These are phyloP conservation scores for Mucor ambiguus DNA, from an alignment of 371 early-diverging fungal species.

Conservation along the genomic window DNA sequence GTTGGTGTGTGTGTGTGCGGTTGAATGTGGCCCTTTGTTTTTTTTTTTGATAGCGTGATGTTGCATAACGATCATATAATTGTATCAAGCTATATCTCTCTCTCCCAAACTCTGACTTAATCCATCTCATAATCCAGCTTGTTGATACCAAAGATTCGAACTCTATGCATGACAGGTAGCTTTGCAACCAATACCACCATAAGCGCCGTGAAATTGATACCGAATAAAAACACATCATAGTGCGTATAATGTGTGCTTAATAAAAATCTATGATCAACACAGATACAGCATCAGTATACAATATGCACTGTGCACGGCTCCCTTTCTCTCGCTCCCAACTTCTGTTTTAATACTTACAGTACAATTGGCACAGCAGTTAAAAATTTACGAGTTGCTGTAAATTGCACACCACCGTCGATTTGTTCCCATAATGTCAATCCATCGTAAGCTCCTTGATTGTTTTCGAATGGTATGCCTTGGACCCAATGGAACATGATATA, in stretches of 20 bases:
- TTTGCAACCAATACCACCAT: slow-evolving; percentile 89
- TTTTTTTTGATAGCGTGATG: background rate
- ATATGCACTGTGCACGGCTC: background rate
- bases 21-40: background rate
- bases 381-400: slow-evolving; percentile 95
- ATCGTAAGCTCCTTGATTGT: slow-evolving; percentile 91
- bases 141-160: slow-evolving; percentile 90
- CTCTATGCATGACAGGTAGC: slow-evolving; percentile 91
- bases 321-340: background rate
- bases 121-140: slow-evolving; percentile 48
- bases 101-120: slow-evolving; percentile 2
- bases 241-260: slow-evolving; percentile 93
- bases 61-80: background rate
- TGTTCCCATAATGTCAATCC: slow-evolving; percentile 97
- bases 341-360: slow-evolving; percentile 65
- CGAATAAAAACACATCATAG: slow-evolving; percentile 86
- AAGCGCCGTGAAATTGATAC: slow-evolving; percentile 81
- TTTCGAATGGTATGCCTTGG: slow-evolving; percentile 93
- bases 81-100: background rate
- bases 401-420: slow-evolving; percentile 93
- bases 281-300: background rate
- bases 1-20: background rate
- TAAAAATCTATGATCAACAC: slow-evolving; percentile 74
- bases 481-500: slow-evolving; percentile 96
- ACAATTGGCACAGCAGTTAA: slow-evolving; percentile 88